Evolutionary conservation across 768 basidiomycete genomes (phyloP), one percentile per base, ranked within the genome.

Genomic region (Daedaleopsis sinensis): DNA sequence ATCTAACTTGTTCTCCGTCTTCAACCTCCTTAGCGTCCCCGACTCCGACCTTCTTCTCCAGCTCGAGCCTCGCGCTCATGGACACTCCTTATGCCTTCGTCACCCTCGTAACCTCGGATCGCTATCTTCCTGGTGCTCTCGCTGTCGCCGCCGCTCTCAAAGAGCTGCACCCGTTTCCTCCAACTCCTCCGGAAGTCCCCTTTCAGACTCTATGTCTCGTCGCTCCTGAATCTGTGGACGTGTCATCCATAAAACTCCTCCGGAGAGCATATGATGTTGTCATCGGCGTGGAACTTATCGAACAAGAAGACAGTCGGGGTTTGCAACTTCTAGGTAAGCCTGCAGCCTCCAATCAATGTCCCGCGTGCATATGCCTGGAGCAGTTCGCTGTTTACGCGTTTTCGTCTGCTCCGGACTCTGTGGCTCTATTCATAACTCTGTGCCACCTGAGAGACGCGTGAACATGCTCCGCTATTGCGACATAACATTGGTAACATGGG

Each of bases 101-200:
- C 67, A 93, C 96, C 44, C 90, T 99, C 66, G 77, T 98, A 69
- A 94, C 96, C 58, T 93, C 94, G 36, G 90, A 96, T 72, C 80
- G 82, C 27, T 99, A 99, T 78, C 88, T 98, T 55, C 93, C 94
- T 37, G 97, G 97, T 56, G 95, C 91, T 37, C 88, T 98, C 67
- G 84, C 90, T 61, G 81, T 94, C 69, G 91, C 86, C 36, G 91
- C 90, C 56, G 91, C 96, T 16, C 83, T 99, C 66, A 84, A 84
- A 57, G 91, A 95, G 62, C 72, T 93, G 44, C 94, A 96, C 70
- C 80, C 84, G 18, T 74, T 76, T 46, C 84, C 87, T 9, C 75
- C 85, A 23, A 72, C 78, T 48, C 74, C 83, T 32, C 84, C 87
- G 55, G 82, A 86, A 71, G 83, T 88, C 59, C 81, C 88, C 52